These are phyloP conservation scores for Jaapia argillacea DNA, from an alignment of 768 basidiomycete species.

Conservation along the genomic window DNA sequence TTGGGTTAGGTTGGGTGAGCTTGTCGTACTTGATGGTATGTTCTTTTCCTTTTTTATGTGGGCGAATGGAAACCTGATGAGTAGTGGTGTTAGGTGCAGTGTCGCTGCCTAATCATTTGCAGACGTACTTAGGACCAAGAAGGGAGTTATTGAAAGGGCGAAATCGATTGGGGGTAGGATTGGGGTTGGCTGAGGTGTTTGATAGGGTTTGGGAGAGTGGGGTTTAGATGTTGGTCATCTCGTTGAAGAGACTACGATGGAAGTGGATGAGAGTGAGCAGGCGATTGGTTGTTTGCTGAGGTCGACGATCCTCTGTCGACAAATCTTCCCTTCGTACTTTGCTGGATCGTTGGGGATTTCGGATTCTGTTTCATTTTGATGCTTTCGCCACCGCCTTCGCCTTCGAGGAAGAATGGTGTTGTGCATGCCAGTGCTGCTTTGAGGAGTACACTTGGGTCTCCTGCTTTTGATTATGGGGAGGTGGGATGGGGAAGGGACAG, in stretches of 20 bases:
- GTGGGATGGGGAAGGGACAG: constrained; percentile 7
- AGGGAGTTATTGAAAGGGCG: constrained; percentile 45
- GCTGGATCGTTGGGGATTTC: constrained; percentile 2
- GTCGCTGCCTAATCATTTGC: constrained; percentile 30
- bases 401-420: constrained; percentile 27
- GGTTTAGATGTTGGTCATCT: constrained; percentile 20
- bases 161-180: constrained; percentile 53
- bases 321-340: constrained; percentile 38
- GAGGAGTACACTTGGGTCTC: constrained; percentile 43
- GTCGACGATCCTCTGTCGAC: constrained; percentile 51
- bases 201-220: constrained; percentile 45
- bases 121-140: constrained; percentile 50
- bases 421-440: constrained; percentile 36
- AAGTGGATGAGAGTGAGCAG: constrained; percentile 25
- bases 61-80: too few species aligned
- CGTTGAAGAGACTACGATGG: constrained; percentile 1
- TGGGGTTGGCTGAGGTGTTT: constrained; percentile 39
- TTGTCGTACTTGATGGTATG: constrained; percentile 30
- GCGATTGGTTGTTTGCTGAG: constrained; percentile 45
- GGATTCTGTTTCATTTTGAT: constrained; percentile 23
- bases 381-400: constrained; percentile 53
- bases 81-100: constrained; percentile 16
- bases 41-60: background rate
- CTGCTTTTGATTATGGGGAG: constrained; percentile 27
- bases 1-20: constrained; percentile 42